These are phyloP conservation scores for Fraxinus pennsylvanica DNA, from an alignment of 257 asterid genomes.

Conservation along the genomic window DNA sequence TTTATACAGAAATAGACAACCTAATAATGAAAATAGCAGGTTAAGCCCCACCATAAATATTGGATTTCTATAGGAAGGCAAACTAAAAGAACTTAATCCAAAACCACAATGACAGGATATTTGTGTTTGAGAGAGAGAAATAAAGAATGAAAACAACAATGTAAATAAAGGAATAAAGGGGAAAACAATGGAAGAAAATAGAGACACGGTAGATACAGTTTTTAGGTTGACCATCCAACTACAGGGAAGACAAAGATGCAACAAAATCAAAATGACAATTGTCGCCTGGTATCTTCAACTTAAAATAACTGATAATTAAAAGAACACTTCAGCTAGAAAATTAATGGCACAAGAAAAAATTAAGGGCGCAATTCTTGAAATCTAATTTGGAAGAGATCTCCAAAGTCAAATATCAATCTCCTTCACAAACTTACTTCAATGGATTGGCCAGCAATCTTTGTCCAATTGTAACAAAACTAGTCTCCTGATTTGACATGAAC, in stretches of 20 bases:
- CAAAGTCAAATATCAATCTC: slow-evolving; percentile 5
- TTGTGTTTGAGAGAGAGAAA: background rate
- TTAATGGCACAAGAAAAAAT: slow-evolving; percentile 5
- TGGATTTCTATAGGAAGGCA: background rate
- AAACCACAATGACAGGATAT: background rate
- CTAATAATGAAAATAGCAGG: background rate
- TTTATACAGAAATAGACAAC: background rate
- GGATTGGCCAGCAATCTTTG: slow-evolving; percentile 96
- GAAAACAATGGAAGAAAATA: background rate
- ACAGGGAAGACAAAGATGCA: slow-evolving; percentile 1
- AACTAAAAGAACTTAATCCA: background rate
- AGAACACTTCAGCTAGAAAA: slow-evolving; percentile 9
- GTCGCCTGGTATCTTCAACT: background rate
- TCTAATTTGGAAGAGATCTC: slow-evolving; percentile 20
- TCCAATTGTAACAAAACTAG: slow-evolving; percentile 93
- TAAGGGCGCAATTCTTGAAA: slow-evolving; percentile 15
- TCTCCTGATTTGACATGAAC: slow-evolving; percentile 96
- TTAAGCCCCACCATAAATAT: background rate
- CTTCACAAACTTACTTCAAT: slow-evolving; percentile 69
- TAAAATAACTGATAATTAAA: background rate
- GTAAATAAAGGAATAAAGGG: background rate
- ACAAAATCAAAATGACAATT: background rate
- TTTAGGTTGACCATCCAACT: background rate
- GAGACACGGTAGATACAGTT: background rate
- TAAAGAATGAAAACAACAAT: background rate